Evolutionary conservation across 345 rosid genomes (phyloP).

Genomic region (Aethionema arabicum): DNA sequence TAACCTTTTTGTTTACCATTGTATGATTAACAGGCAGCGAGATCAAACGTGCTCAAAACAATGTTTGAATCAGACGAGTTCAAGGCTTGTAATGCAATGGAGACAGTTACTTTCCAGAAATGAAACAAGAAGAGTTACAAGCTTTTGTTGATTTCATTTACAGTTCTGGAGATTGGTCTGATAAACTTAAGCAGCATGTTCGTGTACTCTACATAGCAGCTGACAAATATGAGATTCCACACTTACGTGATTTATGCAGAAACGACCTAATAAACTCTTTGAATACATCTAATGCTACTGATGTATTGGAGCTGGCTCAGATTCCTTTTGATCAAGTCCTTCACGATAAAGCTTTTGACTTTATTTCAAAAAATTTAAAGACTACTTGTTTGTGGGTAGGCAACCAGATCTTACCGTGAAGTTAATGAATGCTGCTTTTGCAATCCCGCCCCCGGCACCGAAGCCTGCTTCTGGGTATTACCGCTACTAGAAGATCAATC

Average conservation of each 20-base stretch:
- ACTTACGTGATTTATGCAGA: neutral
- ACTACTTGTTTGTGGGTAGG: neutral
- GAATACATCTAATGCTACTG: neutral
- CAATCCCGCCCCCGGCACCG: too few relatives aligned
- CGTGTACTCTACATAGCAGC: neutral
- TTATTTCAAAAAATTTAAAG: neutral
- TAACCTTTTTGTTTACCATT: too few relatives aligned
- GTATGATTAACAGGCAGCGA: neutral
- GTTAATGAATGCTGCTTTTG: too few relatives aligned
- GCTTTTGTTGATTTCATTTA: constrained; percentile 21
- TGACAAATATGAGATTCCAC: neutral
- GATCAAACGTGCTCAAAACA: constrained; percentile 21
- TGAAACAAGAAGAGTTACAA: constrained; percentile 20
- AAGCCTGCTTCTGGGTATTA: too few relatives aligned
- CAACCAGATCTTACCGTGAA: neutral
- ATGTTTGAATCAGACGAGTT: constrained; percentile 21
- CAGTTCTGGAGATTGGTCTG: neutral
- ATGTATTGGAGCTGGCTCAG: neutral
- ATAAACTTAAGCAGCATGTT: neutral
- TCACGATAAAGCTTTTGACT: neutral
- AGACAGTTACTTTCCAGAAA: constrained; percentile 7
- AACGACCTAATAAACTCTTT: neutral
- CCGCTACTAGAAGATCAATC: too few relatives aligned
- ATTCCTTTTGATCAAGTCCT: neutral
- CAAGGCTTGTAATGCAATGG: neutral